phyloP scores from a whole-genome alignment of 345 rosid genomes.

The Streptanthus diversifolius region DNA sequence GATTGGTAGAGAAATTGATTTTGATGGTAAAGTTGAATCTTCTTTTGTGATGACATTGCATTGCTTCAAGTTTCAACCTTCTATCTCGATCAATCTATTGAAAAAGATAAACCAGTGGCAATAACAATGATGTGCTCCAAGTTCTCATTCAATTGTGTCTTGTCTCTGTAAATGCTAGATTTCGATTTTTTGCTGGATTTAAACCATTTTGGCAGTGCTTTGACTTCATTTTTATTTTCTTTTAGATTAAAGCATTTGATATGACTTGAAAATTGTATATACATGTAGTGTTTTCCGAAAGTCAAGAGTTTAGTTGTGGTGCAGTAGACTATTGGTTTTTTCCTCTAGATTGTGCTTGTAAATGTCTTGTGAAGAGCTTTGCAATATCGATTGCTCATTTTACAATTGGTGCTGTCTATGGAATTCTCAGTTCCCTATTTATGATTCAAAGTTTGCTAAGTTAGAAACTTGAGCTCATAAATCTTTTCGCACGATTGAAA shows the following conservation, averaged over 20 bases:
- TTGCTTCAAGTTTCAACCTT: constrained; percentile 2
- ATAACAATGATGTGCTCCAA: background rate
- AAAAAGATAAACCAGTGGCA: background rate
- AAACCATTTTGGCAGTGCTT: background rate
- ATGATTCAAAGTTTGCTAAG: background rate
- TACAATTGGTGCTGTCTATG: background rate
- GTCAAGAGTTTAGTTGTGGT: background rate
- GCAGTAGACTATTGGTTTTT: background rate
- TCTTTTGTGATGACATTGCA: background rate
- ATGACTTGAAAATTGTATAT: background rate
- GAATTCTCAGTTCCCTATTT: background rate
- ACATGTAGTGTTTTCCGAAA: background rate
- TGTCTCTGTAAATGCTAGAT: constrained; percentile 5
- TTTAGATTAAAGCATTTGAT: background rate
- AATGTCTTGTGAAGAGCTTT: background rate
- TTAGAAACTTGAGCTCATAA: background rate
- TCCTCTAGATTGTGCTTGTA: background rate
- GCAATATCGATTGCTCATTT: background rate
- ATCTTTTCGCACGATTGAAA: background rate
- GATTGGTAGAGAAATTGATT: background rate
- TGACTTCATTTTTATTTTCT: background rate
- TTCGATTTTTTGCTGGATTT: background rate
- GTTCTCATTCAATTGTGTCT: background rate
- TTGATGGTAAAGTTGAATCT: background rate
- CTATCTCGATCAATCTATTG: background rate